A percentile compares a stretch with the other conserved stretches of the same genome.
These are phyloP conservation scores for Alternaria ventricosa DNA, from an alignment of 2,329 filamentous ascomycete species.

Conservation along the genomic window DNA sequence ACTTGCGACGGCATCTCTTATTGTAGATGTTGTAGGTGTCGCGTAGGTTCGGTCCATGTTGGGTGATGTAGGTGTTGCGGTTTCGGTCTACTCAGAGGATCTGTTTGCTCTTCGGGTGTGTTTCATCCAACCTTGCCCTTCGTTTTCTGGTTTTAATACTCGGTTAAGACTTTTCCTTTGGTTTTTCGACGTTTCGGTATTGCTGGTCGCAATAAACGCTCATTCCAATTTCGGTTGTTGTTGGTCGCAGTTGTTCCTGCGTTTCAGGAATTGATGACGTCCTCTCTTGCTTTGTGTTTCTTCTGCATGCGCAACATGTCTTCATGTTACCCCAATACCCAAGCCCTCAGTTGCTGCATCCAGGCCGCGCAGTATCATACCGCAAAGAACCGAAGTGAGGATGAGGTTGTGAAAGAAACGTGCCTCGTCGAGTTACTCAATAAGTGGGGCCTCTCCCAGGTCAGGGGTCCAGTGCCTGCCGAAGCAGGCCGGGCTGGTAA, in stretches of 20 bases:
- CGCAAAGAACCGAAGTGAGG: constrained; percentile 1
- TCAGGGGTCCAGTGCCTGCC: constrained; percentile 7
- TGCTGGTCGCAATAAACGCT: neutral
- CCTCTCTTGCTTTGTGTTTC: neutral
- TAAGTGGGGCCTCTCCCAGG: constrained; percentile 7
- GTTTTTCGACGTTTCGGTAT: neutral
- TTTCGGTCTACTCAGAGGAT: constrained; percentile 5
- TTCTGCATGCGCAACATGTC: neutral
- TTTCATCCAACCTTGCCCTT: neutral
- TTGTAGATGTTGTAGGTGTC: constrained; percentile 29
- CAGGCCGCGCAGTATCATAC: neutral
- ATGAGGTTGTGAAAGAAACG: constrained; percentile 10
- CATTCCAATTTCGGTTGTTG: neutral
- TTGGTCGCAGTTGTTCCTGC: neutral
- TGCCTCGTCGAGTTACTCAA: constrained; percentile 3
- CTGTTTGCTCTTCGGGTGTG: constrained; percentile 7
- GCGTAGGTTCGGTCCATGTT: neutral
- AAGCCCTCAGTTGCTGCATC: neutral
- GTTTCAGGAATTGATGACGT: neutral
- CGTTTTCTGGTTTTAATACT: neutral
- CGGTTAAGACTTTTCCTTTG: neutral
- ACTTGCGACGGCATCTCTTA: constrained; percentile 3
- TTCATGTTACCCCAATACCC: neutral
- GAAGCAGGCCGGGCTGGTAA: neutral
- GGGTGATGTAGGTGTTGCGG: constrained; percentile 13